These are phyloP conservation scores for Neurospora sp. DNA, from an alignment of 2,329 filamentous ascomycete species.

Conservation along the genomic window DNA sequence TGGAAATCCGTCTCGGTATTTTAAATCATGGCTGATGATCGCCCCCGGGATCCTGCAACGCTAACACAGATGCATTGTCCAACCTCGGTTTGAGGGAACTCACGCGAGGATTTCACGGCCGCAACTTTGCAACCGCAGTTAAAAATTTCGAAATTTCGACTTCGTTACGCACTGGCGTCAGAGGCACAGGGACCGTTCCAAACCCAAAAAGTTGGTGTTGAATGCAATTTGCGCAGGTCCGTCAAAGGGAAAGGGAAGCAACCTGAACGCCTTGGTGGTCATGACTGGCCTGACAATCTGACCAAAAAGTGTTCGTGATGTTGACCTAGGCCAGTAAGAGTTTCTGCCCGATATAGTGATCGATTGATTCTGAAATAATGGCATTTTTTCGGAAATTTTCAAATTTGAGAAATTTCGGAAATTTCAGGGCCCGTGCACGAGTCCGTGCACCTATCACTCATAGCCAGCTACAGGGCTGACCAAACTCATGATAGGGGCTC, in stretches of 20 bases:
- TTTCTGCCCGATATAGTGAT: not conserved
- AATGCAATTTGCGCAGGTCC: not conserved
- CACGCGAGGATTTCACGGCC: not conserved
- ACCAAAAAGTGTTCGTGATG: not conserved
- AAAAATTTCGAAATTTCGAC: not conserved
- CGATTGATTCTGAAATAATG: too few species aligned
- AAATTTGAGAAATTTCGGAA: too few species aligned
- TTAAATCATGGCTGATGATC: constrained; percentile 6
- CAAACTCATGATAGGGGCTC: too few species aligned
- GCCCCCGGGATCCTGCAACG: constrained; percentile 7
- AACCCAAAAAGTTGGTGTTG: not conserved
- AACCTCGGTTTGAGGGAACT: constrained; percentile 10
- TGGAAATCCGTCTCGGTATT: constrained; percentile 10
- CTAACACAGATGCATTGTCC: constrained; percentile 1
- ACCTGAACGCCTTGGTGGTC: not conserved
- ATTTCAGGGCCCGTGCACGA: too few species aligned
- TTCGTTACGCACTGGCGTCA: not conserved
- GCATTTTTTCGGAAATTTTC: too few species aligned
- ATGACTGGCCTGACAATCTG: not conserved
- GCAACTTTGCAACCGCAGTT: not conserved
- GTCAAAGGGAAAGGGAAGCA: not conserved
- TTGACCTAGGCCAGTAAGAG: not conserved
- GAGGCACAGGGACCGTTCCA: not conserved
- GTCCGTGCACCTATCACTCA: too few species aligned
- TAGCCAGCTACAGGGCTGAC: too few species aligned